A percentile compares a stretch with the other conserved stretches of the same genome.
Evolutionary conservation across 495 filamentous ascomycete species (phyloP).

Genomic region (Immersiella caudata): DNA sequence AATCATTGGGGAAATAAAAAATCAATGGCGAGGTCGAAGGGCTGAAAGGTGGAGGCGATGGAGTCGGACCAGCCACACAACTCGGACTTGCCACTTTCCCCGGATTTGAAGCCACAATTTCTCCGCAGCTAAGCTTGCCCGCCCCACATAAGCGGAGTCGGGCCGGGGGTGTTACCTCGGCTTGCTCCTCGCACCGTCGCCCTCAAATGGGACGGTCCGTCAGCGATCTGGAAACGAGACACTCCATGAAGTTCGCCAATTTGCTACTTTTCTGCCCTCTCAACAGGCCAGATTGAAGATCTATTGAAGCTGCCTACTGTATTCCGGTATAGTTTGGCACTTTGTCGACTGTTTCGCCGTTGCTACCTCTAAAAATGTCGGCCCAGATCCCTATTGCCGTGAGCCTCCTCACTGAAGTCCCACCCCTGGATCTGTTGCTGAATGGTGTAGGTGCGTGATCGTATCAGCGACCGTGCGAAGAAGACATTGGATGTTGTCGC

Average conservation of each 20-base stretch:
- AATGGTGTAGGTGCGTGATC: slow-evolving; percentile 50
- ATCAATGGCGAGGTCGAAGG: neutral
- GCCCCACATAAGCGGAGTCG: neutral
- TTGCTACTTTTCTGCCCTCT: neutral
- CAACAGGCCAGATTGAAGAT: slow-evolving; percentile 3
- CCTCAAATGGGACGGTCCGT: neutral
- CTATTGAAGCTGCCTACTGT: neutral
- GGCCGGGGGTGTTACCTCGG: neutral
- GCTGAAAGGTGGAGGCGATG: too few relatives aligned
- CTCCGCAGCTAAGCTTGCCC: neutral
- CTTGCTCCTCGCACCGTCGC: neutral
- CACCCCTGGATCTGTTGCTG: slow-evolving; percentile 25
- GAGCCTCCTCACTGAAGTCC: slow-evolving; percentile 36
- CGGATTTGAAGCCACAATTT: neutral
- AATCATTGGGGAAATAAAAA: neutral
- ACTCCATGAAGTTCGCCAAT: neutral
- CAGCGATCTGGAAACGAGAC: neutral
- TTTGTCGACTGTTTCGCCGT: neutral
- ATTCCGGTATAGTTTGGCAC: neutral
- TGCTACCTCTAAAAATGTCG: slow-evolving; percentile 55
- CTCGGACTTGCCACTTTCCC: neutral
- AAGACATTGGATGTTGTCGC: slow-evolving; percentile 72
- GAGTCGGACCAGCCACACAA: neutral
- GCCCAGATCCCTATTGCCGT: slow-evolving; percentile 69
- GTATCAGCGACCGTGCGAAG: slow-evolving; percentile 80